A percentile compares a stretch with the other conserved stretches of the same genome.
Evolutionary conservation across 305 asterid genomes (phyloP).

Genomic region (Fraxinus baroniana): DNA sequence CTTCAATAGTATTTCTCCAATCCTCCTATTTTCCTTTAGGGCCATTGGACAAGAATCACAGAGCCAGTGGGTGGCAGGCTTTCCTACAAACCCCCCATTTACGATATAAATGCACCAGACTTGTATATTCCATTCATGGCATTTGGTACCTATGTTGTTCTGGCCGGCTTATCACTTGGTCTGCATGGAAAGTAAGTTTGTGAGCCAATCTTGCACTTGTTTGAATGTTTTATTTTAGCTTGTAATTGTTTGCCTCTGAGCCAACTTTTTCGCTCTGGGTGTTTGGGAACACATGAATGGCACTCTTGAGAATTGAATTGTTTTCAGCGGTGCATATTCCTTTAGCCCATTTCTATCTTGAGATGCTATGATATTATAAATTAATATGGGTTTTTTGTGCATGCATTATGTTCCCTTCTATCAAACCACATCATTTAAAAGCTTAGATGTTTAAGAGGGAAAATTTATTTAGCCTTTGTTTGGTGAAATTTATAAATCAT

Average conservation of each 20-base stretch:
- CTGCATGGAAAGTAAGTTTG: conserved; percentile 44
- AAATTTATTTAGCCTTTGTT: neutral
- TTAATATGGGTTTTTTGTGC: neutral
- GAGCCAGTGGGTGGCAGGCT: conserved; percentile 57
- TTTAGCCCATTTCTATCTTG: neutral
- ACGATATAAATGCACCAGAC: conserved; percentile 56
- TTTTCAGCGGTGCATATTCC: neutral
- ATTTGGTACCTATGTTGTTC: conserved; percentile 49
- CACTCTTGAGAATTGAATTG: neutral
- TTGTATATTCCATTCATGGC: conserved; percentile 55
- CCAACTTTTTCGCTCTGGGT: neutral
- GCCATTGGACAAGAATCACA: conserved; percentile 55
- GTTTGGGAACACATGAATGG: neutral
- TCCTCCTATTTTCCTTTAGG: conserved; percentile 27
- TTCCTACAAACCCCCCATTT: conserved; percentile 54
- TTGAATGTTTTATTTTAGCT: neutral
- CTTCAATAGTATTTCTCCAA: neutral
- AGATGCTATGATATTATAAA: neutral
- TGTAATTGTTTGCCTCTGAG: neutral
- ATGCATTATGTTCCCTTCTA: neutral
- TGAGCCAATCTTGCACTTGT: neutral
- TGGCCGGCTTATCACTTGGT: conserved; percentile 47
- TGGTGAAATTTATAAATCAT: neutral
- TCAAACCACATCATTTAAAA: neutral
- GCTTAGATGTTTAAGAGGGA: neutral